These are phyloP conservation scores for Schizophyllum amplum DNA, from an alignment of 1,284 basidiomycete genomes.

Conservation along the genomic window DNA sequence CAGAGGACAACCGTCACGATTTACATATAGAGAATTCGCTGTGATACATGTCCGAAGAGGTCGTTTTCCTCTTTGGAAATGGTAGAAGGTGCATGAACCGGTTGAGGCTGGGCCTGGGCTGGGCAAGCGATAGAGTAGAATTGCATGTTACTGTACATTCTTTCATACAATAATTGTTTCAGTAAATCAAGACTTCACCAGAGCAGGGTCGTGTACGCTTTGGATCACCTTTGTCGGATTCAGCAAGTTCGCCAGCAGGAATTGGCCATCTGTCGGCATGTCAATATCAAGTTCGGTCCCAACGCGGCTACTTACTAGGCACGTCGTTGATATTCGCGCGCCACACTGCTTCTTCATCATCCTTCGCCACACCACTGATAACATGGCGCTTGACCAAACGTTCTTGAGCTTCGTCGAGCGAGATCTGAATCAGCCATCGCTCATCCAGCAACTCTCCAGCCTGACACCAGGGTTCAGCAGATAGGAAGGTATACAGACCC, in stretches of 20 bases:
- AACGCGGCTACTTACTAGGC: constrained; percentile 48
- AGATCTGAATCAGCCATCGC: constrained; percentile 69
- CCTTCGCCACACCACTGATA: constrained; percentile 61
- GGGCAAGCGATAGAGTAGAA: no score
- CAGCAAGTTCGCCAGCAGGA: constrained; percentile 47
- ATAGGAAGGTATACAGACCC: constrained; percentile 75
- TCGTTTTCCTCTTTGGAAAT: no score
- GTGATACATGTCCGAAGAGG: no score
- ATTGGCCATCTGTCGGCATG: constrained; percentile 39
- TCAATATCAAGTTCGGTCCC: constrained; percentile 3
- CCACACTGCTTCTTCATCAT: constrained; percentile 58
- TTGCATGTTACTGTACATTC: no score
- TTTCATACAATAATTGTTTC: no score
- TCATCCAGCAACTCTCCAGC: constrained; percentile 68
- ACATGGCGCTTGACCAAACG: constrained; percentile 74
- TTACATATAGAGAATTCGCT: no score
- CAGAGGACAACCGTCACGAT: no score
- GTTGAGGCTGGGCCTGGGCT: no score
- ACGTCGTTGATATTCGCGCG: constrained; percentile 70
- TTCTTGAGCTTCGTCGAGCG: constrained; percentile 47
- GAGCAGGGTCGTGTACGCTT: constrained; percentile 37
- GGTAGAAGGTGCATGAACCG: no score
- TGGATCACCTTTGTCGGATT: constrained; percentile 45
- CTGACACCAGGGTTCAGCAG: constrained; percentile 63
- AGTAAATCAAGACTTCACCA: no score